Evolutionary conservation across 2,329 filamentous ascomycete genomes (phyloP).

Genomic region (Xylariaceae sp.): DNA sequence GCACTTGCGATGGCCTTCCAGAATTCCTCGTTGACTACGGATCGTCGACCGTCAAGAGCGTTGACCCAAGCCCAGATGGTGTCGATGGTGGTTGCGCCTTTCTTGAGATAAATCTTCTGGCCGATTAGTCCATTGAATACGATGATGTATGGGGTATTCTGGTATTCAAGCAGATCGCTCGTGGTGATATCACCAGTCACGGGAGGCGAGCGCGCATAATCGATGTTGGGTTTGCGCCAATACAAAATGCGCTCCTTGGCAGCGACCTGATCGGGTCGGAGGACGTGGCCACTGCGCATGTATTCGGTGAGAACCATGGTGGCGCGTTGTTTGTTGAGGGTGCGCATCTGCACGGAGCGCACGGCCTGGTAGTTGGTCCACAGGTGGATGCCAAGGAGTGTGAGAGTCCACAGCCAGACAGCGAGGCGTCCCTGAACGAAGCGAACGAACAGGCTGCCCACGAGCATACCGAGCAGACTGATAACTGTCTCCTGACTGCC

Average conservation of each 20-base stretch:
- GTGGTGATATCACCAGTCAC: slow-evolving; percentile 16
- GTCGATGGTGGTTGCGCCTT: slow-evolving; percentile 39
- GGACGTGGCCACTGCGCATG: slow-evolving; percentile 44
- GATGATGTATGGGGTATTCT: slow-evolving; percentile 54
- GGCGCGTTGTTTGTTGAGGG: slow-evolving; percentile 79
- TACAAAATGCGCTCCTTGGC: slow-evolving; percentile 60
- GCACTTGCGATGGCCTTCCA: slow-evolving; percentile 36
- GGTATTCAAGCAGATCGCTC: slow-evolving; percentile 45
- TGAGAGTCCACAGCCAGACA: slow-evolving; percentile 68
- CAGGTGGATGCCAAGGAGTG: slow-evolving; percentile 70
- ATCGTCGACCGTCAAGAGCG: slow-evolving; percentile 31
- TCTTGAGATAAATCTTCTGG: slow-evolving; percentile 59
- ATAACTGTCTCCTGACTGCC: slow-evolving; percentile 94
- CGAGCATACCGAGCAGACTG: slow-evolving; percentile 79
- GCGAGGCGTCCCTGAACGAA: slow-evolving; percentile 62
- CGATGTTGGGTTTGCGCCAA: slow-evolving; percentile 41
- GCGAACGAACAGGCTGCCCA: slow-evolving; percentile 75
- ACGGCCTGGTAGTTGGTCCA: slow-evolving; percentile 84
- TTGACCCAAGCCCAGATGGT: slow-evolving; percentile 36
- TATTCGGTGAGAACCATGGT: slow-evolving; percentile 66
- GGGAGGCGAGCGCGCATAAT: slow-evolving; percentile 31
- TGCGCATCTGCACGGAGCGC: slow-evolving; percentile 73
- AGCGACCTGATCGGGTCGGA: slow-evolving; percentile 62
- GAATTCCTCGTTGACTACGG: slow-evolving; percentile 38
- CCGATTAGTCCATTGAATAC: slow-evolving; percentile 42